A percentile compares a stretch with the other conserved stretches of the same genome.
Conservation (phyloP, 257 asterid genomes). For the Solanum acaule region DNA sequence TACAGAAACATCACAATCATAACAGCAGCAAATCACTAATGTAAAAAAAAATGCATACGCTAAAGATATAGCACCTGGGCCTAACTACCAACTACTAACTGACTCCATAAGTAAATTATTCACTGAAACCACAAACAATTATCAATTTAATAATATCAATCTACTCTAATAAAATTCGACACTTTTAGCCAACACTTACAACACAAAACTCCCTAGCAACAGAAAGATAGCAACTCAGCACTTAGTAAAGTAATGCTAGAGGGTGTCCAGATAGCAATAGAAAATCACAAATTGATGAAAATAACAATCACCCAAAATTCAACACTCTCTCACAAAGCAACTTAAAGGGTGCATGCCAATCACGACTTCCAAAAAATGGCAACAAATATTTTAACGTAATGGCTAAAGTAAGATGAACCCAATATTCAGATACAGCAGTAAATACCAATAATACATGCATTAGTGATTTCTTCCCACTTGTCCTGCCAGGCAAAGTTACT, state of each 20-base stretch:
- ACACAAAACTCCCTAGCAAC: not conserved
- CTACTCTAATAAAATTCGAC: not conserved
- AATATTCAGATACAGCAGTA: not conserved
- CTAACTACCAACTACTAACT: not conserved
- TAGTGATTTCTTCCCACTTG: not conserved
- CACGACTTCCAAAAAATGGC: not conserved
- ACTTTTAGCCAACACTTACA: not conserved
- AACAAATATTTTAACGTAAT: not conserved
- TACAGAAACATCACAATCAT: not conserved
- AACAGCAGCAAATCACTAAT: slow-evolving; percentile 1
- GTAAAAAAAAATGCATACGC: not conserved
- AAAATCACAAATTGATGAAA: slow-evolving; percentile 15
- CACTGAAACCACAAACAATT: not conserved
- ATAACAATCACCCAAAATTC: slow-evolving; percentile 15
- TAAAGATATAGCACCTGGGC: not conserved
- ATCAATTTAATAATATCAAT: not conserved
- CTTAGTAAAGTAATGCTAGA: not conserved
- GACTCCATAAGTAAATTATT: not conserved
- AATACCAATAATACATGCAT: not conserved
- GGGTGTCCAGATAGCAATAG: not conserved
- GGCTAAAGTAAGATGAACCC: not conserved
- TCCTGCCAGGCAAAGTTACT: not conserved
- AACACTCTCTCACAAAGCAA: slow-evolving; percentile 13
- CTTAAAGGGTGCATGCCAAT: slow-evolving; percentile 32
- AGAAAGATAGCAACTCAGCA: not conserved